phyloP scores from a whole-genome alignment of 106 monocot species.

The Dendrobium huoshanense region DNA sequence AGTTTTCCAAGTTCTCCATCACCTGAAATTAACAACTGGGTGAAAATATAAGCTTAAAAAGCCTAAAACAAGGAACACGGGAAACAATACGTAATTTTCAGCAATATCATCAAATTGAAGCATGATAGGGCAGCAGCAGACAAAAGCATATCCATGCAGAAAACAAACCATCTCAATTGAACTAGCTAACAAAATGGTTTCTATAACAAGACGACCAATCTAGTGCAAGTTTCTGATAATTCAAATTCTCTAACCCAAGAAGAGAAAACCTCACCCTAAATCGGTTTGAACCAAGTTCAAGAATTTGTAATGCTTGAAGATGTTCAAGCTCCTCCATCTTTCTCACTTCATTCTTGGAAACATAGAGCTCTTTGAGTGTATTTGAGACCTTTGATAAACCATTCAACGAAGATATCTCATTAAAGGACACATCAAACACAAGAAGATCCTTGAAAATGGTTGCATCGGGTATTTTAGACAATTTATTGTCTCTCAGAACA shows the following conservation, averaged over 20 bases:
- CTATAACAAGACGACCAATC: neutral
- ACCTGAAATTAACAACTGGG: conserved; percentile 29
- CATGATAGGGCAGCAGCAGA: neutral
- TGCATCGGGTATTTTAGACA: conserved; percentile 73
- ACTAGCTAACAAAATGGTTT: neutral
- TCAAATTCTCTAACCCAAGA: neutral
- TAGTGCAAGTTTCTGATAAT: neutral
- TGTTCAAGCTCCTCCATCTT: conserved; percentile 86
- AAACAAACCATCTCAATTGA: neutral
- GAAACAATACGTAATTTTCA: neutral
- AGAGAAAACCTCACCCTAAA: conserved; percentile 55
- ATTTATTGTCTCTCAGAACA: conserved; percentile 84
- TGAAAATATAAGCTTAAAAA: neutral
- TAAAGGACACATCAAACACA: conserved; percentile 95
- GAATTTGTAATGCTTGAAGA: conserved; percentile 61
- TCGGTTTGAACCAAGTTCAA: conserved; percentile 93
- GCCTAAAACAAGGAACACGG: neutral
- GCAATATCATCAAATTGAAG: neutral
- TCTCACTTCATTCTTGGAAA: conserved; percentile 88
- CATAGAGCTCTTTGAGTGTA: conserved; percentile 81
- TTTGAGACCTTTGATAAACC: conserved; percentile 75
- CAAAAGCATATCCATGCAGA: neutral
- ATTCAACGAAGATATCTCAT: conserved; percentile 72
- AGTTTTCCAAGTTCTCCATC: conserved; percentile 80
- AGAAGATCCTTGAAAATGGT: conserved; percentile 78